Evolutionary conservation across 164 flowering plant genomes (phyloP), one percentile per base, ranked within the genome.

Genomic region (Echeveria elegans): DNA sequence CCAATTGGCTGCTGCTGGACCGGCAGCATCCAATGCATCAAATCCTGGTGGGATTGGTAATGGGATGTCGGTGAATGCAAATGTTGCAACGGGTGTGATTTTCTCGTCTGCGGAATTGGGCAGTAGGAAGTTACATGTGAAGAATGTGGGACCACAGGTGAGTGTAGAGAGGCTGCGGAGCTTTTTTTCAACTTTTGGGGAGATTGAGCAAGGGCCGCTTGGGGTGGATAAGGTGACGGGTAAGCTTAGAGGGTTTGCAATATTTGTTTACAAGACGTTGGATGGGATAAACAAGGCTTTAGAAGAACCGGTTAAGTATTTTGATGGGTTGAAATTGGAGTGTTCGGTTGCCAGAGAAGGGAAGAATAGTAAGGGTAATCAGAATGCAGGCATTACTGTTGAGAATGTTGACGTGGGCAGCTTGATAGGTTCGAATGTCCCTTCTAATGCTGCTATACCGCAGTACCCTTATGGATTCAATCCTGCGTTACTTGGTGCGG

Each of bases 221-320:
- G 84, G 88, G 56, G 24, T 81, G 14, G 86, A 82, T 69, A 67
- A 66, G 45, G 62, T 64, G 29, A 81, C 83, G 6, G 82, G 81
- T 56, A 83, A 74, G 73, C 72, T 77, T 0, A 79, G 70, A 53
- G 87, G 87, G 30, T 81, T 70, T 68, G 81, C 83, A 0, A 40
- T 83, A 7, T 80, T 83, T 31, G 76, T 78, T 23, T 83, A 77
- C 53, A 81, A 68, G 67, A 23, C 76, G 2, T 52, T 62, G 8
- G 82, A 82, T 73, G 70, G 82, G 29, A 77, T 73, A 2, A 80
- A 61, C 53, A 76, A 68, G 69, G 87, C 82, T 3, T 65, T 78
- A 71, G 83, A 81, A 61, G 83, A 81, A 65, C 88, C 87, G 0
- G 63, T 69, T 63, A 83, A 83, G 76, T 63, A 30, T 41, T 78